A percentile compares a stretch with the other conserved stretches of the same genome.
Evolutionary conservation across 805 yeast genomes (phyloP).

Genomic region (Candida awuae): DNA sequence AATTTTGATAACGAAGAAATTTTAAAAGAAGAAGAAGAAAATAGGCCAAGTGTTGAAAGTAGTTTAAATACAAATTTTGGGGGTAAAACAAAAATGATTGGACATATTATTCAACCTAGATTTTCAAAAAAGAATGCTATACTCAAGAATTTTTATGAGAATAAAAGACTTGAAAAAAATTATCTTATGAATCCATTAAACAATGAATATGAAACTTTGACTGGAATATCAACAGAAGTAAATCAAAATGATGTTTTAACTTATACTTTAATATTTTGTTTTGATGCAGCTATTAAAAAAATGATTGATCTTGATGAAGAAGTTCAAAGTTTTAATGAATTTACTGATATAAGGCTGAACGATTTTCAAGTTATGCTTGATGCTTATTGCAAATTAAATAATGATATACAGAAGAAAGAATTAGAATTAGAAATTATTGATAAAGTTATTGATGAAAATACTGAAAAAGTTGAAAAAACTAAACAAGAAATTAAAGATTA

Average conservation of each 20-base stretch:
- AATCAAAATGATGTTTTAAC: conserved; percentile 37
- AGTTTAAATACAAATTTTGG: conserved; percentile 14
- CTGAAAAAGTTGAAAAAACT: conserved; percentile 9
- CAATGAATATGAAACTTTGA: conserved; percentile 24
- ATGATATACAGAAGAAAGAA: conserved; percentile 38
- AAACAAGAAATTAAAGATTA: conserved; percentile 13
- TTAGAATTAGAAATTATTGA: conserved; percentile 25
- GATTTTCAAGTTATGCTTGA: conserved; percentile 36
- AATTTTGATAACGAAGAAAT: conserved; percentile 46
- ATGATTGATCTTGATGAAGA: conserved; percentile 40
- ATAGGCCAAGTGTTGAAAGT: conserved; percentile 11
- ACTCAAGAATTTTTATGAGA: conserved; percentile 41
- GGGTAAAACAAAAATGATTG: conserved; percentile 23
- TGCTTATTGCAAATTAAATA: conserved; percentile 38
- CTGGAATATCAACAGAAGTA: conserved; percentile 29
- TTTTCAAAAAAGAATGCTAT: conserved; percentile 16
- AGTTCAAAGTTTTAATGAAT: conserved; percentile 35
- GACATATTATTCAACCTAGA: conserved; percentile 27
- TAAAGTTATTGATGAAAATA: conserved; percentile 22
- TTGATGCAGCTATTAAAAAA: conserved; percentile 40
- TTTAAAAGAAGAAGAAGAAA: conserved; percentile 26
- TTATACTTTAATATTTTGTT: conserved; percentile 52
- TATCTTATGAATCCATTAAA: conserved; percentile 64
- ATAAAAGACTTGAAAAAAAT: conserved; percentile 55
- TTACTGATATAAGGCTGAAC: conserved; percentile 33